Evolutionary conservation across 1,284 basidiomycete species (phyloP).

Genomic region (Pascua sp.): DNA sequence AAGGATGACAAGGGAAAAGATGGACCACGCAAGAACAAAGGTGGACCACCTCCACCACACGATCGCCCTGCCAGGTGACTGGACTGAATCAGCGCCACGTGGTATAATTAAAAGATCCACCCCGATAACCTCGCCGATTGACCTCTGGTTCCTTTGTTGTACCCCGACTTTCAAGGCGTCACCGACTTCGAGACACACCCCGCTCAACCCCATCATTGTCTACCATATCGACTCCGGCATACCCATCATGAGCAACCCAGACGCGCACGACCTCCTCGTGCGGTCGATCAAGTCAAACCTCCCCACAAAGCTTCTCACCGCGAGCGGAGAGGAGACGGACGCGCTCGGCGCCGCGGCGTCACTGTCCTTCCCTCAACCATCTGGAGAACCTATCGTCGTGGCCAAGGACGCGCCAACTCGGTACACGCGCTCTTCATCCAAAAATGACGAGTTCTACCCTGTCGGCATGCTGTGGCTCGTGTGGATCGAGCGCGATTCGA

Average conservation of each 20-base stretch:
- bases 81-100: too few relatives aligned
- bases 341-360: constrained; percentile 61
- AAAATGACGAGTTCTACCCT: constrained; percentile 63
- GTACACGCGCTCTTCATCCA: constrained; percentile 55
- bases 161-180: too few relatives aligned
- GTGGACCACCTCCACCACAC: constrained; percentile 5
- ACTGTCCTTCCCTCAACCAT: constrained; percentile 58
- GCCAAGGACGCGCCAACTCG: constrained; percentile 71
- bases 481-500: constrained; percentile 68
- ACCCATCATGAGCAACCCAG: constrained; percentile 5
- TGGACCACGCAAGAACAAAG: background rate
- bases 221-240: too few relatives aligned
- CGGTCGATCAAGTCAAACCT: constrained; percentile 24
- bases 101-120: too few relatives aligned
- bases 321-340: constrained; percentile 51
- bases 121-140: too few relatives aligned
- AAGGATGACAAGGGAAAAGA: background rate
- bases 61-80: too few relatives aligned
- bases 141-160: too few relatives aligned
- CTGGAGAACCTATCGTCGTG: constrained; percentile 48
- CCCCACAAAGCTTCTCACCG: constrained; percentile 45
- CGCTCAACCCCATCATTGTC: too few relatives aligned
- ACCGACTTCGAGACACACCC: too few relatives aligned
- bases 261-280: constrained; percentile 43
- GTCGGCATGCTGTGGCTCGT: constrained; percentile 76